These are phyloP conservation scores for Marchantia paleacea DNA, from an alignment of 225 moss, liverwort and hornwort species.

Conservation along the genomic window DNA sequence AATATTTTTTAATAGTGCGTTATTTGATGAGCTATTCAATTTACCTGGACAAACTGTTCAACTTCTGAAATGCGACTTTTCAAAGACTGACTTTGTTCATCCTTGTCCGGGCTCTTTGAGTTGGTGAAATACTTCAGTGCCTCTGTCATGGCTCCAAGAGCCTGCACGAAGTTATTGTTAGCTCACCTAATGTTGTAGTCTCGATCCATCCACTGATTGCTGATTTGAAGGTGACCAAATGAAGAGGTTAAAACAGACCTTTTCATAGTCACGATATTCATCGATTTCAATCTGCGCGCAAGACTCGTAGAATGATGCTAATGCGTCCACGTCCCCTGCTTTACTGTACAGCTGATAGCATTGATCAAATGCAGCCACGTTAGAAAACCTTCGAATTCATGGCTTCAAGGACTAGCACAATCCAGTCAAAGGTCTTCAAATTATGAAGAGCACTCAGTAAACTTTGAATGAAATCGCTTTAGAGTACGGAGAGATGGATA, in stretches of 20 bases:
- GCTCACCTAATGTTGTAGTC: background rate
- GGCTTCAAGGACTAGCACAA: background rate
- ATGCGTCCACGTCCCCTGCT: constrained; percentile 82
- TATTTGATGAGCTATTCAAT: no score
- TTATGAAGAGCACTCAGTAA: background rate
- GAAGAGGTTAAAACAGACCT: constrained; percentile 33
- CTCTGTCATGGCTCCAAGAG: constrained; percentile 78
- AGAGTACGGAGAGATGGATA: background rate
- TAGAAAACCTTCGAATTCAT: background rate
- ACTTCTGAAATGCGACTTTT: constrained; percentile 63
- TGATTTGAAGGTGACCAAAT: background rate
- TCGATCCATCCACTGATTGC: background rate
- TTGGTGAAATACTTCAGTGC: constrained; percentile 66
- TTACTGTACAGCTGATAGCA: constrained; percentile 81
- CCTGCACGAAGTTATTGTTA: constrained; percentile 36
- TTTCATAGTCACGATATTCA: constrained; percentile 81
- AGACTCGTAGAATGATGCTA: constrained; percentile 87
- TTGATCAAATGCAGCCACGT: background rate
- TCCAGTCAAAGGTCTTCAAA: background rate
- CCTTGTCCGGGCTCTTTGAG: constrained; percentile 48
- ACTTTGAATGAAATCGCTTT: no score
- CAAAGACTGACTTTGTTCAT: constrained; percentile 58
- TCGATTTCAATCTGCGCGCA: constrained; percentile 92
- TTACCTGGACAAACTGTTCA: constrained; percentile 72
- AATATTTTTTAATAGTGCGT: no score